Conservation (phyloP, 169 alveolate genomes). For the Eimeria acervulina region DNA sequence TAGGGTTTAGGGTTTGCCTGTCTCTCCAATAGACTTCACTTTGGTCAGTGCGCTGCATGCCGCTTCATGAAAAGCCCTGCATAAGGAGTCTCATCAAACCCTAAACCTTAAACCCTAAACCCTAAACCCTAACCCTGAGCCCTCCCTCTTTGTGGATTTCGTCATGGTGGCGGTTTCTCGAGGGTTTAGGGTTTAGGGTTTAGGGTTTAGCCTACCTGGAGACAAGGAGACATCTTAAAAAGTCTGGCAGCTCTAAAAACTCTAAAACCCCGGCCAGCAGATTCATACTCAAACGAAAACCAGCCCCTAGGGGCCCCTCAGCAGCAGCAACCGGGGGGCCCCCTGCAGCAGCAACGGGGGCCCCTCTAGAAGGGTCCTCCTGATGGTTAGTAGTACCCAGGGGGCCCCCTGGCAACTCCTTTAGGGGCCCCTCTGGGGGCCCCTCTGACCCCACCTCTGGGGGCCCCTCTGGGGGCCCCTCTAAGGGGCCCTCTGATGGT, state of each 20-base stretch:
- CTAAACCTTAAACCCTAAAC: slow-evolving; percentile 44
- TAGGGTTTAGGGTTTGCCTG: slow-evolving; percentile 41
- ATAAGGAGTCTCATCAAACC: background rate
- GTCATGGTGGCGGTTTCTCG: background rate
- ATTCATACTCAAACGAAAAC: background rate
- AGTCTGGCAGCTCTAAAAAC: slow-evolving; percentile 10
- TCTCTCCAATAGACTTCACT: background rate
- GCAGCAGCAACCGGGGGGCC: slow-evolving; percentile 19
- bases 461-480: slow-evolving; percentile 3
- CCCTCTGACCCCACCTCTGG: background rate
- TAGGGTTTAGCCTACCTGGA: slow-evolving; percentile 2
- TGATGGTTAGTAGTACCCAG: background rate
- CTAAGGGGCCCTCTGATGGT: background rate
- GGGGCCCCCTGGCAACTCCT: background rate
- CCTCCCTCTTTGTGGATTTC: background rate
- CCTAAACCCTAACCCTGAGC: background rate
- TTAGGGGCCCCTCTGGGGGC: background rate
- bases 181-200: background rate
- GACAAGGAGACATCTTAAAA: slow-evolving; percentile 25
- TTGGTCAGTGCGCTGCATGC: slow-evolving; percentile 1
- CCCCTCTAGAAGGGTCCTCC: slow-evolving; percentile 12
- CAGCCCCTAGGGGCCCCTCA: background rate
- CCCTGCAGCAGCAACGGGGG: slow-evolving; percentile 41
- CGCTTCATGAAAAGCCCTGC: slow-evolving; percentile 39
- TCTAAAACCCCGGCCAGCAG: background rate